These are phyloP conservation scores for Colletotrichum sp. DNA, from an alignment of 2,329 filamentous ascomycete genomes.

Conservation along the genomic window DNA sequence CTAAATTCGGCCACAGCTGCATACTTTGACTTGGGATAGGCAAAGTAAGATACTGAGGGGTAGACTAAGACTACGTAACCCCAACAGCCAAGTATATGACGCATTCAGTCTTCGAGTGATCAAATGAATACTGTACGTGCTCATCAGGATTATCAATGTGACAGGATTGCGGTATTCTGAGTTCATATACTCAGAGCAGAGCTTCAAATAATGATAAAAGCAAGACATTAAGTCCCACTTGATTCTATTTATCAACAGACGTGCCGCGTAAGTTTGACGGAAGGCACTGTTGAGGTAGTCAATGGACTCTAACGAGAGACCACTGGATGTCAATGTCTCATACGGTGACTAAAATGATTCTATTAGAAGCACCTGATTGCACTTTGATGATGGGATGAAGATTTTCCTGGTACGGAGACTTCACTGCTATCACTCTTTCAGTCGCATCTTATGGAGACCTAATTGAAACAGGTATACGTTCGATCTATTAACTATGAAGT, in stretches of 20 bases:
- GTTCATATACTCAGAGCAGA: not conserved
- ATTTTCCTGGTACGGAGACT: not conserved
- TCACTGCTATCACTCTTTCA: not conserved
- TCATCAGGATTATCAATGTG: not conserved
- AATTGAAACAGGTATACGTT: not conserved
- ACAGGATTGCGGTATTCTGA: not conserved
- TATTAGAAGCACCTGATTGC: rapidly evolving
- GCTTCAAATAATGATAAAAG: not conserved
- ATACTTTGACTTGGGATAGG: not conserved
- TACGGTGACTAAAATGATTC: not conserved
- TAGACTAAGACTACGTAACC: not conserved
- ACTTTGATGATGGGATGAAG: rapidly evolving
- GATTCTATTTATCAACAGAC: not conserved
- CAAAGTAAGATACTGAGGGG: not conserved
- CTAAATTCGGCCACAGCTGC: not conserved
- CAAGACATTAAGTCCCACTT: not conserved
- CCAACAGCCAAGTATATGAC: not conserved
- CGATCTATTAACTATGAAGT: not conserved
- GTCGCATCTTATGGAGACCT: not conserved
- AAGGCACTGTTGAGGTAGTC: not conserved
- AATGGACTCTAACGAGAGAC: not conserved
- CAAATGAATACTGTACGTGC: not conserved
- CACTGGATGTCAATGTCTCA: not conserved
- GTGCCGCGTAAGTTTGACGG: not conserved
- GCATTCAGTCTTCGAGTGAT: no score